Conservation (phyloP, 2,329 filamentous ascomycete genomes). For the Orbilia quercus region DNA sequence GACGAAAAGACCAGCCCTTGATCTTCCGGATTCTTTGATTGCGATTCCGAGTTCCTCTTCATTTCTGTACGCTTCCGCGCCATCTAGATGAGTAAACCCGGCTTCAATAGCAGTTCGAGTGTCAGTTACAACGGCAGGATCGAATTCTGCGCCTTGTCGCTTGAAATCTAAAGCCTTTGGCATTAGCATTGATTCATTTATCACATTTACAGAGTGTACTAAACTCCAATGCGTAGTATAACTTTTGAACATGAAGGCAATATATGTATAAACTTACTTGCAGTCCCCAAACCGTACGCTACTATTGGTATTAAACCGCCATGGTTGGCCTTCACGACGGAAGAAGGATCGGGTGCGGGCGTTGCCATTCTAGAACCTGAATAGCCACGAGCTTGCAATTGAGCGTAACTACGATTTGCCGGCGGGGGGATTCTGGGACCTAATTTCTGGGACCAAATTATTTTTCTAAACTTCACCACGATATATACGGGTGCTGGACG, state of each 20-base stretch:
- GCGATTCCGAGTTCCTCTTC: conserved; percentile 77
- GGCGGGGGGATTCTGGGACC: too few relatives aligned
- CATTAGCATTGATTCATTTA: conserved; percentile 8
- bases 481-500: too few relatives aligned
- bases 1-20: conserved; percentile 76
- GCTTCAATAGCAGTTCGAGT: conserved; percentile 73
- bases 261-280: too few relatives aligned
- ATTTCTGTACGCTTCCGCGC: conserved; percentile 76
- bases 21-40: conserved; percentile 74
- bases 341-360: not conserved
- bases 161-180: conserved; percentile 64
- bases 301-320: conserved; percentile 37
- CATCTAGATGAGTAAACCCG: conserved; percentile 79
- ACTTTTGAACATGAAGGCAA: too few relatives aligned
- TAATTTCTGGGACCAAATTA: too few relatives aligned
- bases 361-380: conserved; percentile 9
- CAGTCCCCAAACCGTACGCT: conserved; percentile 47
- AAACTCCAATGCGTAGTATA: too few relatives aligned
- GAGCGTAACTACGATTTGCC: too few relatives aligned
- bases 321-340: conserved; percentile 21
- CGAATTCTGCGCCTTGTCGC: conserved; percentile 63
- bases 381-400: not conserved
- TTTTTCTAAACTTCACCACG: too few relatives aligned
- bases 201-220: too few relatives aligned
- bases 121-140: conserved; percentile 64